These are phyloP conservation scores for Tetracentron sinense DNA, from an alignment of 164 flowering plant species.

Conservation along the genomic window DNA sequence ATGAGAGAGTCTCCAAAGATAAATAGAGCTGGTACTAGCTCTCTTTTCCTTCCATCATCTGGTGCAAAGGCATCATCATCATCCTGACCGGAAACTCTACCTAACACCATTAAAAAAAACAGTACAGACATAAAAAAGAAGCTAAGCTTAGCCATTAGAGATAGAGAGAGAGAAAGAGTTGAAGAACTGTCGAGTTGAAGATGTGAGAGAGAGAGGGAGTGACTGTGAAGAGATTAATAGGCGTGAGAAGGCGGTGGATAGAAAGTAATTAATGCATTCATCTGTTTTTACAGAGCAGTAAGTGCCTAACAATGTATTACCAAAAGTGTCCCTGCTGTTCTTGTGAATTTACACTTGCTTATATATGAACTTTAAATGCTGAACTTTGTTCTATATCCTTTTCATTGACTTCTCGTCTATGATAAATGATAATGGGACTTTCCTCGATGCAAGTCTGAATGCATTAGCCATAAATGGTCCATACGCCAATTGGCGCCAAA, in stretches of 20 bases:
- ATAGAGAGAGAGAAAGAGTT: slow-evolving; percentile 4
- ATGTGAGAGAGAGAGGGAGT: neutral
- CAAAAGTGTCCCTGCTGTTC: neutral
- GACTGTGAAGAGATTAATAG: slow-evolving; percentile 6
- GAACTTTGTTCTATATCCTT: too few species aligned
- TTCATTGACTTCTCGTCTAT: too few species aligned
- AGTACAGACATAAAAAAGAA: neutral
- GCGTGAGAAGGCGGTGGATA: slow-evolving; percentile 21
- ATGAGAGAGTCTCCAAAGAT: slow-evolving; percentile 77
- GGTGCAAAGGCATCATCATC: slow-evolving; percentile 11
- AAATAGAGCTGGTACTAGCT: slow-evolving; percentile 67
- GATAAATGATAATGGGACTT: too few species aligned
- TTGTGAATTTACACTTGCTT: too few species aligned
- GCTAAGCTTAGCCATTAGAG: slow-evolving; percentile 12
- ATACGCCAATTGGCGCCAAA: too few species aligned
- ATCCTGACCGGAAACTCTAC: slow-evolving; percentile 14
- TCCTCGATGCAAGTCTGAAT: too few species aligned
- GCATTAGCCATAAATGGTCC: too few species aligned
- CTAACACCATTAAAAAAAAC: slow-evolving; percentile 1
- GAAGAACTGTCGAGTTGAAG: neutral
- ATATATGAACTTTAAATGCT: too few species aligned
- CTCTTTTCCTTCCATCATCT: slow-evolving; percentile 17
- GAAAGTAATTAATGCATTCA: slow-evolving; percentile 29
- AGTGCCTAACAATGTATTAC: neutral
- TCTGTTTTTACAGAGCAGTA: slow-evolving; percentile 28